Base-by-base conservation (phyloP, 352 stramenopile genomes). In the Lagenidium giganteum region DNA sequence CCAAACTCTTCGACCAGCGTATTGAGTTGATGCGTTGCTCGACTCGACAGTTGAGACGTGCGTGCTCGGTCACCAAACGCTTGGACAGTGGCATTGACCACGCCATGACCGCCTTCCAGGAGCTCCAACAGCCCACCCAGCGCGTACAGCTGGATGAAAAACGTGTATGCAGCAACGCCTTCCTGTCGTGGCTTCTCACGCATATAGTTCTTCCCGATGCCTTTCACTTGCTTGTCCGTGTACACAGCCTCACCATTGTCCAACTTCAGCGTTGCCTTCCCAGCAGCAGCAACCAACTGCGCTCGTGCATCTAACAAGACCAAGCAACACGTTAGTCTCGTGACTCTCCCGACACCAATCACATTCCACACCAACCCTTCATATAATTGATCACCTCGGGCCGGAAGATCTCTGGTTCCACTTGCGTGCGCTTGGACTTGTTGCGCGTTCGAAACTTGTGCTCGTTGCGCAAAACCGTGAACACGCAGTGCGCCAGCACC, bases 401-500 rank as follows among this genome's bases (percentile, higher is more conserved):
- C 4, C 77, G 70, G 37, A 95, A 85, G 50, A 93, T 71, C 2
- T 48, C 48, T 17, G 60, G 34, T 9, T 87, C 65, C 41, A 89
- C 69, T 4, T 44, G 24, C 2, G 70, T 83, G 32, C 76, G 66
- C 49, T 62, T 73, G 8, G 76, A 82, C n/a, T 72, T 68, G 42
- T 89, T 81, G 41, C 76, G 71, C 26, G 70, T 82, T 31, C 64
- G 59, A 44, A 90, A 96, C 51, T 96, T 96, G 41, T 78, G 37
- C 45, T 88, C 74, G 39, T 95, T 95, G 21, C 85, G 70, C 4
- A 96, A 64, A 8, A 96, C 57, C 8, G 83, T 89, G 61, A 95
- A 97, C n/a, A 95, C 67, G 34, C 83, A 96, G 25, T 71, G 62
- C 7, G 60, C 66, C 12, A 97, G 67, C 29, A 96, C 83, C 90